A percentile compares a stretch with the other conserved stretches of the same genome.
Conservation (phyloP, 208 protist species). For the Novymonas esmeraldas region DNA sequence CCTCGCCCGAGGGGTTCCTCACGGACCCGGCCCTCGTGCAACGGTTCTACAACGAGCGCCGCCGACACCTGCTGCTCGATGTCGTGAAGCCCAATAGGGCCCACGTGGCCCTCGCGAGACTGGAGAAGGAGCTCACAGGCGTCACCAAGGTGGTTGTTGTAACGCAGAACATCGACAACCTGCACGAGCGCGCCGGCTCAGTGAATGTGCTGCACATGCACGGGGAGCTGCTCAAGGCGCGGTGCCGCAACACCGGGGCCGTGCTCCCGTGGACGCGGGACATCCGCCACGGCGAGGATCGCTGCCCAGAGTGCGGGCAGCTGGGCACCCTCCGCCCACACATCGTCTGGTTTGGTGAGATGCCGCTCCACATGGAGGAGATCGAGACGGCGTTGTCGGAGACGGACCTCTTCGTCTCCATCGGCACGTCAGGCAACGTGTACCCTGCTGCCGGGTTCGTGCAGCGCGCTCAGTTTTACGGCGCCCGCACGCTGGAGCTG, state of each 20-base stretch:
- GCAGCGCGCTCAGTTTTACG: conserved; percentile 31
- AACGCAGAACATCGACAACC: conserved; percentile 83
- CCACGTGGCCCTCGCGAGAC: conserved; percentile 49
- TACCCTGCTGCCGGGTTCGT: conserved; percentile 79
- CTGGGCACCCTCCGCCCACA: conserved; percentile 68
- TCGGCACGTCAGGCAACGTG: conserved; percentile 76
- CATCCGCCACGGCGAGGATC: conserved; percentile 33
- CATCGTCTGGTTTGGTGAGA: conserved; percentile 88
- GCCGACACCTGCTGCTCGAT: conserved; percentile 33
- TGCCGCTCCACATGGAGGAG: conserved; percentile 69
- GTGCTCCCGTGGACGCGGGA: conserved; percentile 38
- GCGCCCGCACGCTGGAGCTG: conserved; percentile 57
- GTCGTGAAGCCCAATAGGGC: conserved; percentile 57
- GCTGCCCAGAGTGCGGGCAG: conserved; percentile 49
- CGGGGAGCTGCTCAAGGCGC: conserved; percentile 76
- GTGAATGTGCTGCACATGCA: conserved; percentile 79
- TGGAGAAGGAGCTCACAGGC: conserved; percentile 47
- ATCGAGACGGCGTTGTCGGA: conserved; percentile 39
- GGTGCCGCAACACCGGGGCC: conserved; percentile 42
- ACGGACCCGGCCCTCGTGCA: conserved; percentile 57
- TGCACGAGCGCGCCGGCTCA: conserved; percentile 76
- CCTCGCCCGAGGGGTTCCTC: conserved; percentile 52
- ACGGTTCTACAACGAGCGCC: conserved; percentile 69
- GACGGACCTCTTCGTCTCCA: conserved; percentile 71
- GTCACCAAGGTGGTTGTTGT: conserved; percentile 45